Evolutionary conservation across 2,329 filamentous ascomycete species (phyloP).

Genomic region (Grosmannia huntii): DNA sequence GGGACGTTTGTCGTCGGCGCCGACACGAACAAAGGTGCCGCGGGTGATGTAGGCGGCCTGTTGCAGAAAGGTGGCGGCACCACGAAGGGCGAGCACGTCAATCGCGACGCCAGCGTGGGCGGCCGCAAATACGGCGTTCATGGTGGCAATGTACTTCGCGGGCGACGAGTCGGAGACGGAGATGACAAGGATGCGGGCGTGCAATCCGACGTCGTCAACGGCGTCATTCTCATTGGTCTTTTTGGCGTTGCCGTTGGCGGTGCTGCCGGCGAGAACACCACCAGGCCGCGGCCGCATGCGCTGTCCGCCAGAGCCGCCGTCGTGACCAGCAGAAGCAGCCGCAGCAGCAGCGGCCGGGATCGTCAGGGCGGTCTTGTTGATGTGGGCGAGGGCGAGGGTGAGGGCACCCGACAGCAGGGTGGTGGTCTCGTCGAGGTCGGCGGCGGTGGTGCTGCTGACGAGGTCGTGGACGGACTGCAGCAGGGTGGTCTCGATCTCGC

Average conservation of each 20-base stretch:
- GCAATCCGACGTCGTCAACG: conserved; percentile 35
- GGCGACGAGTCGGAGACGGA: conserved; percentile 78
- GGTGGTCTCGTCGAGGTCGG: conserved; percentile 58
- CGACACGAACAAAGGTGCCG: conserved; percentile 40
- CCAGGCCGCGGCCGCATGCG: neutral
- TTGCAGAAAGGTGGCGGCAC: conserved; percentile 82
- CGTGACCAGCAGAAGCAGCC: neutral
- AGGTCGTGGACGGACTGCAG: conserved; percentile 62
- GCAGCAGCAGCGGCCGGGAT: conserved; percentile 6
- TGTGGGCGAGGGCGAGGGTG: conserved; percentile 78
- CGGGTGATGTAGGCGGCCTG: conserved; percentile 61
- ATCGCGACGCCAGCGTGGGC: conserved; percentile 80
- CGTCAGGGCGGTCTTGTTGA: conserved; percentile 53
- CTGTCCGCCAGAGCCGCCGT: neutral
- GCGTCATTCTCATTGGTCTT: conserved; percentile 23
- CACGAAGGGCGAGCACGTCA: conserved; percentile 78
- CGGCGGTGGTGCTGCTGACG: conserved; percentile 51
- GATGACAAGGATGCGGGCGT: conserved; percentile 76
- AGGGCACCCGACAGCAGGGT: conserved; percentile 86
- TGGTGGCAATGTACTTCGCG: conserved; percentile 91
- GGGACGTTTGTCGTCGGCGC: conserved; percentile 9
- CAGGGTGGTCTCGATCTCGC: conserved; percentile 72
- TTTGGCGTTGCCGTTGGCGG: neutral
- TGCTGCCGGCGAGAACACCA: conserved; percentile 22
- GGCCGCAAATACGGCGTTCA: conserved; percentile 96